Percentiles rank a stretch among this genome's conserved stretches.
Evolutionary conservation across 1,139 yeast genomes (phyloP).

Genomic region (Sugiyamaella sp.): DNA sequence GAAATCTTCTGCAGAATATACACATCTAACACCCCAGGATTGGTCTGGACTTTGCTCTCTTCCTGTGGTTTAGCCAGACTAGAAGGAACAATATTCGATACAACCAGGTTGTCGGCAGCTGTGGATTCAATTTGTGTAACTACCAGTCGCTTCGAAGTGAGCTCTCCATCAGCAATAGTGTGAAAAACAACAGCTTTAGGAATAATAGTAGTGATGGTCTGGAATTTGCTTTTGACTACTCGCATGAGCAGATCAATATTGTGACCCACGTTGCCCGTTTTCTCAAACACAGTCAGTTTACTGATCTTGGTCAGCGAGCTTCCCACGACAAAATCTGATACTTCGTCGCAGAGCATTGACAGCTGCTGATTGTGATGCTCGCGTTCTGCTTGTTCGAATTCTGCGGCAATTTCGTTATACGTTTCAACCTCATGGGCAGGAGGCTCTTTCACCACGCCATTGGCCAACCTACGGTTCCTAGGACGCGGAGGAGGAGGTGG

Average conservation of each 20-base stretch:
- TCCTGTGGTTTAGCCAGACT: background rate
- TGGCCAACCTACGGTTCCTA: constrained; percentile 22
- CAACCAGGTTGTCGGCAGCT: background rate
- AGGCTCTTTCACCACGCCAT: constrained; percentile 26
- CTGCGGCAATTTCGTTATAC: constrained; percentile 19
- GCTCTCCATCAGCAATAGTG: background rate
- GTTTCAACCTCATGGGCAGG: constrained; percentile 23
- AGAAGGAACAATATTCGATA: background rate
- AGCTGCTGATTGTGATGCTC: constrained; percentile 25
- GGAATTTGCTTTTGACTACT: background rate
- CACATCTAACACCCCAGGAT: constrained; percentile 19
- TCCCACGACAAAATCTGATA: constrained; percentile 31
- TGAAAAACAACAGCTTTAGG: constrained; percentile 3
- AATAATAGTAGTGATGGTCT: background rate
- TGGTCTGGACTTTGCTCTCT: background rate
- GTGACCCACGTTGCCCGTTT: constrained; percentile 25
- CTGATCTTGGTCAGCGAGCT: constrained; percentile 26
- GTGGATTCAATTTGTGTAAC: background rate
- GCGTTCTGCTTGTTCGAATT: constrained; percentile 19
- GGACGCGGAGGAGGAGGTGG: constrained; percentile 31
- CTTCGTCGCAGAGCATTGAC: constrained; percentile 28
- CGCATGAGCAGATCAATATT: constrained; percentile 18
- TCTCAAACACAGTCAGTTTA: constrained; percentile 33
- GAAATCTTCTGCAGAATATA: constrained; percentile 18
- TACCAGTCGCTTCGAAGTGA: background rate